Evolutionary conservation across 1,284 basidiomycete species (phyloP).

Genomic region (Neonothopanus nambi): DNA sequence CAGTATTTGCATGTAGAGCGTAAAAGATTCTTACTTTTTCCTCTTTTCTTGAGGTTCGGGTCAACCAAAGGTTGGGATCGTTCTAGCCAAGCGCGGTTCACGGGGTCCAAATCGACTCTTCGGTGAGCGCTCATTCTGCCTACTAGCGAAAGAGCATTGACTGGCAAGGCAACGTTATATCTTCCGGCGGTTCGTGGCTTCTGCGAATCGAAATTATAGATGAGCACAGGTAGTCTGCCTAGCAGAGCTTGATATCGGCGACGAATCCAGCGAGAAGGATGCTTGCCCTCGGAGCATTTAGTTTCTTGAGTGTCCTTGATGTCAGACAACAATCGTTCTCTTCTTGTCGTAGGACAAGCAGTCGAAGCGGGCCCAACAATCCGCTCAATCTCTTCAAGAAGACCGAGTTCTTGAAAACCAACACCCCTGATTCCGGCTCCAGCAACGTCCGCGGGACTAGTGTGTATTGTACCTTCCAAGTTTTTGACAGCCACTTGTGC

Average conservation of each 20-base stretch:
- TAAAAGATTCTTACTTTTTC: no score
- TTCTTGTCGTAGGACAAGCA: constrained; percentile 30
- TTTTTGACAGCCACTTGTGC: constrained; percentile 43
- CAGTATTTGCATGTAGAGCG: no score
- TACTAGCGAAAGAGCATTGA: constrained; percentile 12
- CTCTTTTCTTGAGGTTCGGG: no score
- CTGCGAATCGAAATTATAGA: constrained; percentile 26
- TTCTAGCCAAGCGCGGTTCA: constrained; percentile 15
- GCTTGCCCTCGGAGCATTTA: constrained; percentile 18
- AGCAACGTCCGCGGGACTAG: constrained; percentile 19
- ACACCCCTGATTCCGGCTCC: constrained; percentile 33
- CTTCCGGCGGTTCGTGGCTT: constrained; percentile 11
- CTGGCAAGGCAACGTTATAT: constrained; percentile 30
- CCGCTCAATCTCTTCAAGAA: constrained; percentile 49
- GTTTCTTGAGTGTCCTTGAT: constrained; percentile 3
- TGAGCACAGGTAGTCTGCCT: constrained; percentile 54
- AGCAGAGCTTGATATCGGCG: constrained; percentile 66
- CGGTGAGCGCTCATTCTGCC: background rate
- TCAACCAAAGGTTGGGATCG: no score
- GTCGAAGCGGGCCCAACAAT: constrained; percentile 40
- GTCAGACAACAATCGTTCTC: constrained; percentile 25
- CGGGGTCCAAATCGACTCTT: constrained; percentile 7
- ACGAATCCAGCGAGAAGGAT: constrained; percentile 61
- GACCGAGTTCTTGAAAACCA: constrained; percentile 44
- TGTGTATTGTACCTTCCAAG: constrained; percentile 8